Percentiles rank a stretch among this genome's conserved stretches.
These are phyloP conservation scores for Panus rudis DNA, from an alignment of 768 basidiomycete species.

Conservation along the genomic window DNA sequence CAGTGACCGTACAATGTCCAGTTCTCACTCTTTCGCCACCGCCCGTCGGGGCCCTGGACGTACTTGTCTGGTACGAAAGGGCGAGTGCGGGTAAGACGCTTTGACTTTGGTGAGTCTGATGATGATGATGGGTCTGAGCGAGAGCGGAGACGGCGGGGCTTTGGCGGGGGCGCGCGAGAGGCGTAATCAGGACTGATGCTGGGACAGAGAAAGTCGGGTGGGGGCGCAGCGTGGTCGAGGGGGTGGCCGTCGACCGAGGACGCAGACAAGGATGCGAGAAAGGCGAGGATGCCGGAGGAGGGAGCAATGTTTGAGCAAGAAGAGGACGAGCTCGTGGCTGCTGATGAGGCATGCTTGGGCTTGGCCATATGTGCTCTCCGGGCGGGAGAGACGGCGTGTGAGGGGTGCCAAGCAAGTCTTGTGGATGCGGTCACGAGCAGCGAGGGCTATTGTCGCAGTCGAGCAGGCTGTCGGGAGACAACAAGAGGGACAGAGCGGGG, in stretches of 20 bases:
- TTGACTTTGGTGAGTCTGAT: constrained; percentile 6
- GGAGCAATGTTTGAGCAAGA: constrained; percentile 25
- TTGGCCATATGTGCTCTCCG: constrained; percentile 23
- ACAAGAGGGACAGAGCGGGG: constrained; percentile 8
- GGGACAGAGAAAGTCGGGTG: constrained; percentile 60
- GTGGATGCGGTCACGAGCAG: no score
- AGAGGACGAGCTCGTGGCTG: constrained; percentile 12
- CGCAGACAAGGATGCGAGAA: constrained; percentile 50
- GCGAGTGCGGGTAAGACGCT: constrained; percentile 5
- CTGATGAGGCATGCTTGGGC: constrained; percentile 11
- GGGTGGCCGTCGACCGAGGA: constrained; percentile 42
- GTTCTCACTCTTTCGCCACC: constrained; percentile 46
- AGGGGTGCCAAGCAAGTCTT: constrained; percentile 10
- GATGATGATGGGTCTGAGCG: constrained; percentile 4
- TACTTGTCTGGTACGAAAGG: constrained; percentile 47
- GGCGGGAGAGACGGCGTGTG: constrained; percentile 8
- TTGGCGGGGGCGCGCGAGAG: neutral
- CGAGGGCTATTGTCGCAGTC: constrained; percentile 22
- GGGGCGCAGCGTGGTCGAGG: constrained; percentile 25
- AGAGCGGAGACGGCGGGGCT: neutral
- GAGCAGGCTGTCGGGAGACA: constrained; percentile 12
- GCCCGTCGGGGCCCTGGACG: constrained; percentile 41
- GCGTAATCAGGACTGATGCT: constrained; percentile 10
- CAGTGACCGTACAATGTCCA: constrained; percentile 69
- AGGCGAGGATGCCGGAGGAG: constrained; percentile 45